Base-by-base conservation (phyloP, 768 basidiomycete species). In the Kwoniella botswanensis region DNA sequence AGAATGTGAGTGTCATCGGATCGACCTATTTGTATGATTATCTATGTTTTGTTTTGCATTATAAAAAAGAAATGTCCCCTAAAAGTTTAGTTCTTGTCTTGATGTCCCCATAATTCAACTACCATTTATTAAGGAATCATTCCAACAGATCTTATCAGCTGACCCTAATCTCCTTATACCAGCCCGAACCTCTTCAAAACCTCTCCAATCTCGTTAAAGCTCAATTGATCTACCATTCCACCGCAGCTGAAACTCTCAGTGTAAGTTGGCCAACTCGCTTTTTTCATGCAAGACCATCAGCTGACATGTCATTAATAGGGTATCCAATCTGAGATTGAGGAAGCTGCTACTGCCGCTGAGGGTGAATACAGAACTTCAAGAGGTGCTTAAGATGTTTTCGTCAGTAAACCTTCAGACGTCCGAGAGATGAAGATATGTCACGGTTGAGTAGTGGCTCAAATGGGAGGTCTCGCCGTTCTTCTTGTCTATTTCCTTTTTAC, bases 141-240 rank as follows among this genome's bases (percentile, higher is more conserved):
- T 2, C 26, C 26, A 26, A 26, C 4, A 26, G 26, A 26, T 26
- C 26, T 26, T 26, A 26, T 26, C 26, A 26, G 26, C 26, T 26
- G 26, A 26, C 26, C 4, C 26, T 26, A 17, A 17, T 50, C 4
- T 41, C 13, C 29, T 12, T n/a, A 35, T 26, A 59, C 75, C 41
- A 96, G 94, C 97, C 97, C 50, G 96, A 98, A 85, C 93, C 97
- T 3, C 84, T 99, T 82, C 94, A 93, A 89, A 93, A 96, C 85
- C 84, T 98, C 67, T 93, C 94, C 71, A 91, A 92, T 82, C 90
- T 99, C 56, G 88, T 89, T 78, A 97, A 97, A 84, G 92, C 97
- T 56, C 95, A 93, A 85, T 76, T 85, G 63, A 79, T 80, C 74
- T 85, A 77, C 79, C 79, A 80, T 72, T 82, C 82, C 22, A 81